A percentile compares a stretch with the other conserved stretches of the same genome.
Evolutionary conservation across 2,329 filamentous ascomycete genomes (phyloP).

Genomic region (Ophiostoma montium): DNA sequence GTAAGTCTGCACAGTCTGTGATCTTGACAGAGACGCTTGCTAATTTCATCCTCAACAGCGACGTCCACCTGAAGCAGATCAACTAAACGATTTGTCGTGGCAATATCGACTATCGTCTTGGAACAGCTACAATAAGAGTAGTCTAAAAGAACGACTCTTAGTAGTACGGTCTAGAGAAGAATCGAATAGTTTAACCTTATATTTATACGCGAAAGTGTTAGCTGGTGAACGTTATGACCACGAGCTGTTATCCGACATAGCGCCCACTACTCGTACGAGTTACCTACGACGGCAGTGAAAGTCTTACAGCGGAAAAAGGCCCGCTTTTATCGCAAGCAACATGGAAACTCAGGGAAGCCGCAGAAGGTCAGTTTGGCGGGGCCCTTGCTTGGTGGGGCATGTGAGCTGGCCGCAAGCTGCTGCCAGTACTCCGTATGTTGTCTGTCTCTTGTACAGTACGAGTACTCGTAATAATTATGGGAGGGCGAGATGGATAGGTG

Average conservation of each 20-base stretch:
- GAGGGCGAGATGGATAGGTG: no score
- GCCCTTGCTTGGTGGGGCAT: neutral
- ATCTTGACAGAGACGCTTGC: neutral
- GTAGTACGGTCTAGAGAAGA: no score
- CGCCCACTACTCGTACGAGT: no score
- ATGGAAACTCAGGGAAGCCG: constrained; percentile 8
- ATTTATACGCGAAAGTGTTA: neutral
- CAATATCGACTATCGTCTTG: neutral
- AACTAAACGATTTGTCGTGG: constrained; percentile 11
- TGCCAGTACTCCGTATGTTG: no score
- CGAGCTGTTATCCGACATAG: no score
- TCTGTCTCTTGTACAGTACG: no score
- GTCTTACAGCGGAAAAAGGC: neutral
- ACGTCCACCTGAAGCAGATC: constrained; percentile 22
- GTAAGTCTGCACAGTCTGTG: constrained; percentile 37
- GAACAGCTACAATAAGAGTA: no score
- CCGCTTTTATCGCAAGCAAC: neutral
- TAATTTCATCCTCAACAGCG: constrained; percentile 16
- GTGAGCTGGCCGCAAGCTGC: neutral
- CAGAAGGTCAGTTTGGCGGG: constrained; percentile 1
- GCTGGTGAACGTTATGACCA: neutral
- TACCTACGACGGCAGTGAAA: constrained; percentile 3
- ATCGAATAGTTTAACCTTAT: neutral
- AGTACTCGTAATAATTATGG: no score
- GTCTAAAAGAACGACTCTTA: no score